phyloP scores from a whole-genome alignment of 805 yeast species.

The Zygoascus bituminiphila region DNA sequence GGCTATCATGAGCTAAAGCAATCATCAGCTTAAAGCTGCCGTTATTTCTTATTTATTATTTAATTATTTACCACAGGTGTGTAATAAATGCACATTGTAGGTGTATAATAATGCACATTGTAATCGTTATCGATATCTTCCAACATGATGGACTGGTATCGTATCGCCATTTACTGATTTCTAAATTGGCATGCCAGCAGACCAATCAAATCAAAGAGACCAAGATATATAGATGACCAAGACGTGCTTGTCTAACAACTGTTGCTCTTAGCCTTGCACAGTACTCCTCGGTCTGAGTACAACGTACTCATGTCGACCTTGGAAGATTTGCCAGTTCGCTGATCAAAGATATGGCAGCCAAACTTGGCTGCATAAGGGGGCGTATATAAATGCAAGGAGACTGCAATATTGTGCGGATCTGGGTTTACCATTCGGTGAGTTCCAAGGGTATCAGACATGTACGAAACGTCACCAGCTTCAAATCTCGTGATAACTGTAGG shows the following conservation, averaged over 20 bases:
- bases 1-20: no score
- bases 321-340: constrained; percentile 39
- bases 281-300: constrained; percentile 54
- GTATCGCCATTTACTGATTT: no score
- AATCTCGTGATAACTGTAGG: constrained; percentile 25
- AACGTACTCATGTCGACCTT: constrained; percentile 52
- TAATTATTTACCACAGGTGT: neutral
- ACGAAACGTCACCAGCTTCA: constrained; percentile 41
- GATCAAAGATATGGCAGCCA: constrained; percentile 38
- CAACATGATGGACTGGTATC: no score
- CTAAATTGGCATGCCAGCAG: no score
- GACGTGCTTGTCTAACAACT: no score
- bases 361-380: constrained; percentile 64
- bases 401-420: constrained; percentile 36
- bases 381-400: constrained; percentile 64
- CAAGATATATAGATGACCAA: no score
- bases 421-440: constrained; percentile 55
- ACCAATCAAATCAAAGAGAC: no score
- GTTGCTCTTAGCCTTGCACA: neutral
- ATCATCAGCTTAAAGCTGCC: no score
- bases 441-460: constrained; percentile 59
- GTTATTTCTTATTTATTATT: neutral
- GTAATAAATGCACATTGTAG: neutral
- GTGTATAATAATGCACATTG: no score
- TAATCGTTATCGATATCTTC: no score